phyloP scores from a whole-genome alignment of 2,329 filamentous ascomycete genomes.

The Fusarium nelsonii region DNA sequence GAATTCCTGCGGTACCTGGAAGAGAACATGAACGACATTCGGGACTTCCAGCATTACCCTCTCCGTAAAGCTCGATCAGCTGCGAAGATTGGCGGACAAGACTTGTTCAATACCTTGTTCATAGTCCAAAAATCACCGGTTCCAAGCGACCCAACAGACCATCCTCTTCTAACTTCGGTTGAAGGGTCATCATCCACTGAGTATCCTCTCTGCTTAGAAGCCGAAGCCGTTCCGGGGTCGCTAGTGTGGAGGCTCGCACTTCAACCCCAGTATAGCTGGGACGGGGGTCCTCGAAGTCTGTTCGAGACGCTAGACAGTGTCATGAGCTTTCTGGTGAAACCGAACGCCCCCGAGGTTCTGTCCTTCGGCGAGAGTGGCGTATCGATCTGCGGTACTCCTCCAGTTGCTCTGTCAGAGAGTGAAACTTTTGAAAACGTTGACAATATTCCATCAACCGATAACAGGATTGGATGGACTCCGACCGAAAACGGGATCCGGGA shows the following conservation, averaged over 20 bases:
- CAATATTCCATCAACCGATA: neutral
- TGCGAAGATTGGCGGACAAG: slow-evolving; percentile 51
- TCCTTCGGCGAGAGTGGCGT: slow-evolving; percentile 64
- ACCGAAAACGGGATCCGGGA: slow-evolving; percentile 58
- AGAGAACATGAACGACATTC: slow-evolving; percentile 72
- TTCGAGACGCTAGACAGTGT: slow-evolving; percentile 70
- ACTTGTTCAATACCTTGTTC: slow-evolving; percentile 69
- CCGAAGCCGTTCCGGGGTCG: slow-evolving; percentile 69
- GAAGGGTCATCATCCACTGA: slow-evolving; percentile 77
- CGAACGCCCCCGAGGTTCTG: slow-evolving; percentile 65
- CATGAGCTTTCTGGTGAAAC: slow-evolving; percentile 66
- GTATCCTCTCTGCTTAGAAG: slow-evolving; percentile 85
- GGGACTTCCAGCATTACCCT: slow-evolving; percentile 82
- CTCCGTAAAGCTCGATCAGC: slow-evolving; percentile 74
- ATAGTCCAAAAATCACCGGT: slow-evolving; percentile 61
- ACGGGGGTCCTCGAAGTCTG: slow-evolving; percentile 61
- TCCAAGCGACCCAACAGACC: neutral
- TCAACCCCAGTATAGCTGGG: slow-evolving; percentile 66
- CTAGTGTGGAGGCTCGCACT: slow-evolving; percentile 81
- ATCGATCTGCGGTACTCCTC: slow-evolving; percentile 74
- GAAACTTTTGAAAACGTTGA: slow-evolving; percentile 1
- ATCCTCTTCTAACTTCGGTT: slow-evolving; percentile 70
- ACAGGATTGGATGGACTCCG: slow-evolving; percentile 50
- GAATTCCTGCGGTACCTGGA: slow-evolving; percentile 81
- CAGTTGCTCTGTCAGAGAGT: slow-evolving; percentile 24